Evolutionary conservation across 345 rosid species (phyloP).

Genomic region (Conringia planisiliqua): DNA sequence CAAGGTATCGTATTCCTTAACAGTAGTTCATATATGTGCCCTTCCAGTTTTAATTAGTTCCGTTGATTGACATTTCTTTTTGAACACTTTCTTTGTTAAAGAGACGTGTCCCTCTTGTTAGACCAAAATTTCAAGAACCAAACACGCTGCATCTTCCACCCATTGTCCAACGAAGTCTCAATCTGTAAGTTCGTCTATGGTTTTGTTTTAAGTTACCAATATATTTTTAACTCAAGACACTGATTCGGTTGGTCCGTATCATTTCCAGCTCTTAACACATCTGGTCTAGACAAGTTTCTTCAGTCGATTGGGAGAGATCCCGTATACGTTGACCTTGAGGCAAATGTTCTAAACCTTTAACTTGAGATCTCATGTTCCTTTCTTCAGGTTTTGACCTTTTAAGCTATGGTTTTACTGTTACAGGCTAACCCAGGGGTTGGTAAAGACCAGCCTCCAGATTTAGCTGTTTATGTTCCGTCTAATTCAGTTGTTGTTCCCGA

Average conservation of each 20-base stretch:
- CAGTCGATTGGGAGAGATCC: conserved; percentile 66
- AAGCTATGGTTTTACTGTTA: conserved; percentile 14
- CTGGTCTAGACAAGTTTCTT: conserved; percentile 73
- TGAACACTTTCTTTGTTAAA: conserved; percentile 29
- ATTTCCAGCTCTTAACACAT: conserved; percentile 55
- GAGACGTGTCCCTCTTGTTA: conserved; percentile 73
- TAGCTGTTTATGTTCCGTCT: conserved; percentile 73
- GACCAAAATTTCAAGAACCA: conserved; percentile 69
- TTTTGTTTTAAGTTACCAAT: not conserved
- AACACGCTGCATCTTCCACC: conserved; percentile 76
- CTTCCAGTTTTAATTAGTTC: not conserved
- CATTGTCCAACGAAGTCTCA: conserved; percentile 75
- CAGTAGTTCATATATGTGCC: not conserved
- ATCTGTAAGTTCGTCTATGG: conserved; percentile 49
- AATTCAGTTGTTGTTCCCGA: conserved; percentile 52
- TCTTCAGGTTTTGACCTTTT: not conserved
- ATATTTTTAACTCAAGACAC: not conserved
- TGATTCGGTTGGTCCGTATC: not conserved
- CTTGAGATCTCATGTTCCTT: conserved; percentile 3
- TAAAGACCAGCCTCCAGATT: conserved; percentile 94
- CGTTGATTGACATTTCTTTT: not conserved
- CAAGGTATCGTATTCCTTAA: conserved; percentile 45
- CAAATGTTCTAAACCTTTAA: conserved; percentile 23
- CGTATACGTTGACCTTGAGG: conserved; percentile 76
- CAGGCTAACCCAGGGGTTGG: conserved; percentile 82